Percentiles rank a stretch among this genome's conserved stretches.
Conservation (phyloP, 2,329 filamentous ascomycete species). For the Aspergillus terreus region DNA sequence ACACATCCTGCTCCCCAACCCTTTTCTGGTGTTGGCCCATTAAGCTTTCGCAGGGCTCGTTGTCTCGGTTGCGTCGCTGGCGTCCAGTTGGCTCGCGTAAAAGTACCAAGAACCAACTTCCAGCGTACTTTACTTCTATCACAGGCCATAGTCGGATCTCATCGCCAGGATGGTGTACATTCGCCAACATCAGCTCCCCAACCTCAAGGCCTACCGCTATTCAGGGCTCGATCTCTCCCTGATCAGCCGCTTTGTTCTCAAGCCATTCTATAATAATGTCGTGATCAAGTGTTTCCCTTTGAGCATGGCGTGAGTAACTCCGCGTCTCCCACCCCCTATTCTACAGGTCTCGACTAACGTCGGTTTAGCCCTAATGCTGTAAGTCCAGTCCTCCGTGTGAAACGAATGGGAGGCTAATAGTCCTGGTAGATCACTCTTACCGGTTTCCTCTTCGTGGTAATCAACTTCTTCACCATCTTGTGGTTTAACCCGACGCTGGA, state of each 20-base stretch:
- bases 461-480: slow-evolving; percentile 85
- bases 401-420: slow-evolving; percentile 10
- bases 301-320: slow-evolving; percentile 72
- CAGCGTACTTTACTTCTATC: too few species aligned
- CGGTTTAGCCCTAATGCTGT: slow-evolving; percentile 47
- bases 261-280: slow-evolving; percentile 94
- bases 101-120: neutral
- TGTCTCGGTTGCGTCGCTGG: too few species aligned
- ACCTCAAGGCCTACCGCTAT: slow-evolving; percentile 94
- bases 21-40: neutral
- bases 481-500: slow-evolving; percentile 96
- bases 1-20: neutral
- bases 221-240: slow-evolving; percentile 85
- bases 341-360: slow-evolving; percentile 10
- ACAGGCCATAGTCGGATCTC: neutral
- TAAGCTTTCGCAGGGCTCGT: neutral
- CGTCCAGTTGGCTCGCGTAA: neutral
- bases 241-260: slow-evolving; percentile 86
- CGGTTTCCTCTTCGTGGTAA: slow-evolving; percentile 83
- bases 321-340: slow-evolving; percentile 2
- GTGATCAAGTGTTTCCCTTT: slow-evolving; percentile 94
- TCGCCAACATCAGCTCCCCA: slow-evolving; percentile 81
- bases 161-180: slow-evolving; percentile 79
- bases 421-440: slow-evolving; percentile 70
- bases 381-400: slow-evolving; percentile 22